Conservation (phyloP, 257 asterid genomes). For the Cinchona pubescens region DNA sequence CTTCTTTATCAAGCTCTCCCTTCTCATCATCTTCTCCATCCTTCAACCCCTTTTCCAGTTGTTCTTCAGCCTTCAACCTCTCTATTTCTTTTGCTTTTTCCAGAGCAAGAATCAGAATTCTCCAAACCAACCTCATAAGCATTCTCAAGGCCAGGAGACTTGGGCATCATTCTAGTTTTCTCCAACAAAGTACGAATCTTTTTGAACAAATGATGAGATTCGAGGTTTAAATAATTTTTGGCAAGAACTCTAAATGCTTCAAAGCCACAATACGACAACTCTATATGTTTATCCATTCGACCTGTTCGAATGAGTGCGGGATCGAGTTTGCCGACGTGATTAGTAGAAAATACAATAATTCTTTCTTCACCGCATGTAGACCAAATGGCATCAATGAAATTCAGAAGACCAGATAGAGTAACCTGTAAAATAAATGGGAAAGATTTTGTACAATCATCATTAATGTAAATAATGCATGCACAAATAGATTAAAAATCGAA, state of each 20-base stretch:
- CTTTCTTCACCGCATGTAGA: conserved; percentile 23
- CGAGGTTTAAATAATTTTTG: conserved; percentile 12
- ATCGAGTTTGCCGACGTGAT: conserved; percentile 20
- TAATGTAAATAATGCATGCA: no score
- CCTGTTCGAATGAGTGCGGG: conserved; percentile 23
- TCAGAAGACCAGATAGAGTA: conserved; percentile 23
- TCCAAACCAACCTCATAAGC: conserved; percentile 13
- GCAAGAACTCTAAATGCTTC: conserved; percentile 19
- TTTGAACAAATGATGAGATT: neutral
- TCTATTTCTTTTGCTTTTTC: conserved; percentile 13
- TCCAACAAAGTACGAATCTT: neutral
- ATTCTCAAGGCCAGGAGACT: conserved; percentile 10
- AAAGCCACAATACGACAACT: conserved; percentile 16
- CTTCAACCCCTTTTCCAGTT: neutral
- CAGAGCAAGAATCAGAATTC: conserved; percentile 14
- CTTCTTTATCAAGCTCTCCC: no score
- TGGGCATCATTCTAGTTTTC: conserved; percentile 21
- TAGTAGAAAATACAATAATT: conserved; percentile 20
- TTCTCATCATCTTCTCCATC: conserved; percentile 6
- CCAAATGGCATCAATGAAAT: conserved; percentile 24
- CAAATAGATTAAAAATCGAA: no score
- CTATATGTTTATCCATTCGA: conserved; percentile 15
- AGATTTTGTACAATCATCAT: no score
- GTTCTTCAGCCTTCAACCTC: conserved; percentile 8
- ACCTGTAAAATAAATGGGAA: no score